Conservation (phyloP, 129 eudicot genomes). For the Arctium lappa region DNA sequence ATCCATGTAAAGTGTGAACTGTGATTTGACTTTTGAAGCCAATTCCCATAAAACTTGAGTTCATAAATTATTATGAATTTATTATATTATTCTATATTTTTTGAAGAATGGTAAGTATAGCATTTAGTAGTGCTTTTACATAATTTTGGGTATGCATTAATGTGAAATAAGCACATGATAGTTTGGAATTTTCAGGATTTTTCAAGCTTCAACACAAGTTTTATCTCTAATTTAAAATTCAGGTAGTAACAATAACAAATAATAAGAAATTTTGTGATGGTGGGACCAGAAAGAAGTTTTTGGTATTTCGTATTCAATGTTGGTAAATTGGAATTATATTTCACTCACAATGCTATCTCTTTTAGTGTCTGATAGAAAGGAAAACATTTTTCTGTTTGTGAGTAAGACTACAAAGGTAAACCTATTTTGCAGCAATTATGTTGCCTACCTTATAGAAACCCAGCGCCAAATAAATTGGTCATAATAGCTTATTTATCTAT, state of each 20-base stretch:
- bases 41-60: not conserved
- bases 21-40: not conserved
- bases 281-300: not conserved
- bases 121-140: not conserved
- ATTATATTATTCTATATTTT: not conserved
- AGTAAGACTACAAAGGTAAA: not conserved
- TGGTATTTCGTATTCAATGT: not conserved
- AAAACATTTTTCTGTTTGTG: not conserved
- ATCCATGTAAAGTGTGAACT: not conserved
- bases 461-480: not conserved
- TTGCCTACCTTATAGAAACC: not conserved
- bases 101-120: not conserved
- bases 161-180: not conserved
- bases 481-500: not conserved
- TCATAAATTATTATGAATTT: not conserved
- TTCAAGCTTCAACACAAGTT: not conserved
- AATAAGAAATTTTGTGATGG: conserved; percentile 1
- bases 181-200: not conserved
- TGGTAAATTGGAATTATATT: conserved; percentile 3
- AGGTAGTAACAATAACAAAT: not conserved
- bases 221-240: not conserved
- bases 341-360: conserved; percentile 13
- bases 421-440: not conserved
- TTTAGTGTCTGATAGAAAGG: not conserved
- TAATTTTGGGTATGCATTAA: not conserved